A percentile compares a stretch with the other conserved stretches of the same genome.
These are phyloP conservation scores for Mucor racemosus DNA, from an alignment of 371 early-diverging fungal species.

Conservation along the genomic window DNA sequence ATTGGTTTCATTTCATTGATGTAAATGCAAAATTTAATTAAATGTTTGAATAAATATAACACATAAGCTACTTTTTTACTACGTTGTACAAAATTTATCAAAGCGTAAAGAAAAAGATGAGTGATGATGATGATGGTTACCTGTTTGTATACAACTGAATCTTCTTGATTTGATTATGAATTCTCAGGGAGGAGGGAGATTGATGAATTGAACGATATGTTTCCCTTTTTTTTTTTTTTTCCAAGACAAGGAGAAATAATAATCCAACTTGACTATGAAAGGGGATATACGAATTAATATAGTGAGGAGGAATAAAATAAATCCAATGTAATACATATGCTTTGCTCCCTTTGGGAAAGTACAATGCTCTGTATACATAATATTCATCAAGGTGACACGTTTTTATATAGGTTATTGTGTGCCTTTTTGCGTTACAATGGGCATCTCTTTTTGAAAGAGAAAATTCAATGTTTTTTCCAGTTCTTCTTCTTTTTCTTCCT, in stretches of 20 bases:
- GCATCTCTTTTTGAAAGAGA: not conserved
- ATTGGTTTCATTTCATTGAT: no score
- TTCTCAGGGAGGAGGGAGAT: no score
- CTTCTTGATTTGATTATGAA: no score
- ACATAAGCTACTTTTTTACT: not conserved
- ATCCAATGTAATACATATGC: constrained; percentile 1
- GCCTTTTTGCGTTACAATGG: constrained; percentile 18
- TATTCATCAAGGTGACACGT: constrained; percentile 11
- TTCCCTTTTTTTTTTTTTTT: not conserved
- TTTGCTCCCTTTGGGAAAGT: constrained; percentile 17
- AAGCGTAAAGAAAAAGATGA: not conserved
- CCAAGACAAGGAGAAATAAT: not conserved
- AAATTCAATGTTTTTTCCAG: not conserved
- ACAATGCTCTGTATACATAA: not conserved
- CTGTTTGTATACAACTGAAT: not conserved
- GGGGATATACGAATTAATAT: not conserved
- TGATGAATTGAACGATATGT: not conserved
- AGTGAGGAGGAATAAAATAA: constrained; percentile 1
- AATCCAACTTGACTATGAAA: not conserved
- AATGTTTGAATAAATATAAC: no score
- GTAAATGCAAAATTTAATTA: no score
- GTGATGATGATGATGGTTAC: not conserved
- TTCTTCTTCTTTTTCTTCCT: not conserved
- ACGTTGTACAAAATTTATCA: not conserved
- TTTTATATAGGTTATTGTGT: not conserved